Base-by-base conservation (phyloP, 139 green algal genomes). In the Trebouxia sp. region DNA sequence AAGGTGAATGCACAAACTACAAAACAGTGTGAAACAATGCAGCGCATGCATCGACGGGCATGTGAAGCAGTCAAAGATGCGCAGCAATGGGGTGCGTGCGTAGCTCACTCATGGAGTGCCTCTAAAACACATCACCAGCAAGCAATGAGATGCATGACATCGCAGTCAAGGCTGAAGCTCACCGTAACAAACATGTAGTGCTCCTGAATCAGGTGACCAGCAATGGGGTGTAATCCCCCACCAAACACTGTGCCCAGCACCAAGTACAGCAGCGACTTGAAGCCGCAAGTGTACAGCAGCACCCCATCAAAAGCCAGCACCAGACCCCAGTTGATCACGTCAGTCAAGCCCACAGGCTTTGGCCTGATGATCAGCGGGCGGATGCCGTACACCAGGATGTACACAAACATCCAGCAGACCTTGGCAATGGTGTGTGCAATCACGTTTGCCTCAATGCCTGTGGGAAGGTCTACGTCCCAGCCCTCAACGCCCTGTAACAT, bases 171-270 rank as follows among this genome's bases (percentile, higher is more conserved):
- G n/a, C n/a, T n/a, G 14, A 15, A 56, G 66, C 69, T 38, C 2
- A 83, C 82, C 74, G 85, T 82, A 6, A 85, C 50, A 62, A 95
- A 93, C 65, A 85, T 88, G 87, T 95, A 95, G 85, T 95, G 91
- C 86, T 95, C 91, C 1, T 89, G 85, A 48, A 95, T 92, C 50
- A 94, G 91, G 85, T 94, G 91, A 38, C 90, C 91, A 14, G 87
- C 91, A 75, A 94, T 86, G 41, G 91, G 91, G 80, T 95, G 91
- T 65, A 94, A 79, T 37, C 88, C 85, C 24, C 89, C 88, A 15
- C 86, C 89, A 45, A 94, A 38, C 30, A 93, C 72, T 1, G 75
- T 80, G 45, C 89, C 88, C 32, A 83, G 30, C 62, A 90, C 43
- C 70, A 95, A 58, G 83, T 94, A 95, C 8, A 86, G 47, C 20